Evolutionary conservation across 345 rosid genomes (phyloP).

Genomic region (Citrus sp.): DNA sequence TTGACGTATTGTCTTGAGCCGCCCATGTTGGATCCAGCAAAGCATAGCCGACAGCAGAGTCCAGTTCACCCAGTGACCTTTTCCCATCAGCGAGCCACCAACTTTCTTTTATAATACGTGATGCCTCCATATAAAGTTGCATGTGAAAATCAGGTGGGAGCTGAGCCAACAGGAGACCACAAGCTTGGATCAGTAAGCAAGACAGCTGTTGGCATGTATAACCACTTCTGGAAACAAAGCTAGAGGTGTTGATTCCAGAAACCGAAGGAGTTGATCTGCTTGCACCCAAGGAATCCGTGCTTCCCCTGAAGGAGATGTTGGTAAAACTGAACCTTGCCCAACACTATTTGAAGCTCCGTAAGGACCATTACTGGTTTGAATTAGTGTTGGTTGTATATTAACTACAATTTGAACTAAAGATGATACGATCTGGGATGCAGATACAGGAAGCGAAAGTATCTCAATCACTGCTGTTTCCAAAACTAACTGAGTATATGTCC

Average conservation of each 20-base stretch:
- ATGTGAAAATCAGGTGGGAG: constrained; percentile 83
- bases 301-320: constrained; percentile 98
- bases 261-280: constrained; percentile 75
- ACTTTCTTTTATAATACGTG: constrained; percentile 75
- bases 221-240: constrained; percentile 91
- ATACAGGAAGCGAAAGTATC: constrained; percentile 88
- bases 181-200: constrained; percentile 94
- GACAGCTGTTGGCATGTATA: constrained; percentile 96
- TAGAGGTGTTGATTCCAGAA: constrained; percentile 78
- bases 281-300: constrained; percentile 87
- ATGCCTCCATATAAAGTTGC: constrained; percentile 82
- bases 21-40: constrained; percentile 99
- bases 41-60: constrained; percentile 92
- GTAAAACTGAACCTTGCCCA: constrained; percentile 77
- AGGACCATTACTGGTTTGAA: constrained; percentile 85
- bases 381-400: constrained; percentile 86
- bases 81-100: constrained; percentile 96
- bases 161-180: constrained; percentile 93
- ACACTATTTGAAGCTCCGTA: constrained; percentile 67
- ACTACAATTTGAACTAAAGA: constrained; percentile 87
- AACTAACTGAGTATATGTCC: constrained; percentile 90
- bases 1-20: constrained; percentile 97
- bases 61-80: constrained; percentile 72
- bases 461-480: constrained; percentile 96
- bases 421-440: constrained; percentile 81